Base-by-base conservation (phyloP, 2,329 filamentous ascomycete species). In the Arthrobotrys megalospora region DNA sequence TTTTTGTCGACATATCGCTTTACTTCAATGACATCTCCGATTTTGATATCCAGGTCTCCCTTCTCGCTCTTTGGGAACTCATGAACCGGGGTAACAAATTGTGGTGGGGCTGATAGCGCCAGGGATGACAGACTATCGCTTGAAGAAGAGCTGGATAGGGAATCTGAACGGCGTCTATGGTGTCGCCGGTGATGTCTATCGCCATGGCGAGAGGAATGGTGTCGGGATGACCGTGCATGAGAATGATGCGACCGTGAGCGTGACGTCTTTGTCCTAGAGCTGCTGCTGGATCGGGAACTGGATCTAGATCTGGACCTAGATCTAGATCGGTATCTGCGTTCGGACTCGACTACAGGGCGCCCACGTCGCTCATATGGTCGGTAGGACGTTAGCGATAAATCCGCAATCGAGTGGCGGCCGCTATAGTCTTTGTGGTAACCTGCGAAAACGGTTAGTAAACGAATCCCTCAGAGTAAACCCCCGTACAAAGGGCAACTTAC, bases 21-120 rank as follows among this genome's bases (percentile, higher is more conserved):
- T n/a, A 78, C 75, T 14, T 78, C 75, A 38, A 78, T 78, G 36
- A 72, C 36, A 45, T 78, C 75, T 7, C 75, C 75, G 11, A 78
- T 41, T 21, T 64, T 78, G 0, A 78, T 67, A 0, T 43, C 75
- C 14, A 78, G 52, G 16, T 78, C 75, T 21, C 67, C 75, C 47
- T 19, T 71, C 21, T 78, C 75, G 34, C 34, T 67, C 43, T 68
- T 78, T 16, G 38, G 28, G 36, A 78, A 78, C 14, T 78, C 75
- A 34, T 66, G 45, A 4, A 71, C 53, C 3, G 67, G 52, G 3
- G 75, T 67, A 10, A 78, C 75, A 16, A 78, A 78, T 58, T 78
- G 75, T 14, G 75, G 75, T 55, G 75, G 75, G n/a, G 28, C 24
- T 0, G 45, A 24, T 19, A 68, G n/a, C 4, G 67, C 55, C 34